Base-by-base conservation (phyloP, 768 basidiomycete species). In the Phylloporus rhodoxanthus region DNA sequence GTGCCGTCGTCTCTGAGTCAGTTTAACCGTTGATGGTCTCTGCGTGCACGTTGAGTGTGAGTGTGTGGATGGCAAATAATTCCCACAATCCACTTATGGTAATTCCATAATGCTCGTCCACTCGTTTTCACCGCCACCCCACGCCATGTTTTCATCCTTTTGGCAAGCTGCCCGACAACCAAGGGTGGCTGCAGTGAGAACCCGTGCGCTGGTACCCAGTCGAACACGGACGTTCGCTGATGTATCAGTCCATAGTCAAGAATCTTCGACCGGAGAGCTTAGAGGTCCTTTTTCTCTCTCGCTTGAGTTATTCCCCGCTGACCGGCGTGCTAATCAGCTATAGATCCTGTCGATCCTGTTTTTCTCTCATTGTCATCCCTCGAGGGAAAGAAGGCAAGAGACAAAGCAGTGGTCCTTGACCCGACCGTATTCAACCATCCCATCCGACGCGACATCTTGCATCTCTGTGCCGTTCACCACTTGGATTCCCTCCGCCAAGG, bases 401-500 rank as follows among this genome's bases (percentile, higher is more conserved):
- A 73, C 42, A 72, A 68, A 47, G 71, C 85, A 10, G 84, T 85
- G 32, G 74, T 77, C 54, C 79, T 90, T 25, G 79, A 90, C 62
- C 81, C 86, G 2, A 75, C 79, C n/a, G 85, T 98, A 26, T 99
- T 98, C 70, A 75, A 80, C 52, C 84, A 91, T 57, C 91, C 93
- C 34, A 81, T 93, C 38, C 88, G 95, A 43, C 81, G 83, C 19
- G 94, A 97, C 67, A 88, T 99, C 54, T 80, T 98, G 3, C 94
- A 98, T 66, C 78, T 91, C 39, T 95, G 93, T 63, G 85, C 93
- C 29, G 80, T 87, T 6, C 90, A 95, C 60, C 79, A 96, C 64
- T 82, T 86, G 34, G 91, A 96, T 61, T 79, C 83, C 17, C 76
- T 93, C 14, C 84, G 95, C n/a, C 87, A 92, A 72, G 95, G 95